Evolutionary conservation across 2,329 filamentous ascomycete species (phyloP), one percentile per base, ranked within the genome.

Genomic region (Fusarium sp.): DNA sequence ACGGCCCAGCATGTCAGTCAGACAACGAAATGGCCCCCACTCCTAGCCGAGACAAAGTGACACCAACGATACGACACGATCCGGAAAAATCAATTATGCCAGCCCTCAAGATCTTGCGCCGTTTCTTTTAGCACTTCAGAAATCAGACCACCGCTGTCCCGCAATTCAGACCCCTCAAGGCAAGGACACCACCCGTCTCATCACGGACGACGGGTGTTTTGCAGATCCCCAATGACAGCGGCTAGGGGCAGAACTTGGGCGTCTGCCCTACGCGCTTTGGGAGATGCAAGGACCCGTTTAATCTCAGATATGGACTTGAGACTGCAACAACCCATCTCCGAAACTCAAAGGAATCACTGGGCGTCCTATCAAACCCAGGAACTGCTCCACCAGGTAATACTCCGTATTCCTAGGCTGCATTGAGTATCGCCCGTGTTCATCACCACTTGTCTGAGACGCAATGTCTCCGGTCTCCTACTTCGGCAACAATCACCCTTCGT

Each of bases 101-200:
- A 58, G 61, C 25, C 49, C 25, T 60, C 23, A 23, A 64, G 50
- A 62, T 65, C 59, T 58, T 40, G 46, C 56, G 31, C 56, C 44
- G 59, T 44, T 27, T 38, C 27, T 23, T 23, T 58, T 51, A 50
- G 58, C 51, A 54, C 46, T 51, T 44, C 6, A 29, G 25, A 42
- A 66, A 60, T 61, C 59, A 64, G 65, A 11, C 59, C 65, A 64
- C 59, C 18, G 38, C 60, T 55, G 44, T 66, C 63, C 63, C 53
- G 56, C 54, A 42, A 29, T 29, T 62, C 42, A 44, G 38, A 20
- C 50, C 33, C 54, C 18, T 51, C 60, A 34, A 55, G 33, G 25
- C 60, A 40, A 55, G 38, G 25, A 27, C 53, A 53, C 18, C 33
- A 13, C 16, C 27, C 29, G 31, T 42, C 25, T 44, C 36, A 29